Evolutionary conservation across 768 basidiomycete genomes (phyloP).

Genomic region (Trametes sanguinea): DNA sequence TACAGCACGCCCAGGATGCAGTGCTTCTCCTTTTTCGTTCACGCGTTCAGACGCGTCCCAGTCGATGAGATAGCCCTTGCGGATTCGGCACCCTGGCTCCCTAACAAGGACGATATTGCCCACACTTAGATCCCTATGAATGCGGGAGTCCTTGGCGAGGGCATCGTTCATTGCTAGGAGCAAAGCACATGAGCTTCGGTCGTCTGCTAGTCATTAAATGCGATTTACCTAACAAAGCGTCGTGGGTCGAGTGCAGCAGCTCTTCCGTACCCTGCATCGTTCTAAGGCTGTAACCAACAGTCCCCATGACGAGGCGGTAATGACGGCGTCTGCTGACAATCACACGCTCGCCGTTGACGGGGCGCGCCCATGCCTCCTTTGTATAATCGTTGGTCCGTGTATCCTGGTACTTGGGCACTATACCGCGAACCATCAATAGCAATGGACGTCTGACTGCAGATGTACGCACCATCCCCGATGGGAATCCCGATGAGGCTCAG

Average conservation of each 20-base stretch:
- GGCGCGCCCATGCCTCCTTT: neutral
- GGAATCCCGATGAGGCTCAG: too few species aligned
- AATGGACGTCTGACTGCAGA: too few species aligned
- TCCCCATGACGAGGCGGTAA: neutral
- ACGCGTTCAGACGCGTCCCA: constrained; percentile 7
- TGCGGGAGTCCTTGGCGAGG: neutral
- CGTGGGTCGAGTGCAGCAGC: neutral
- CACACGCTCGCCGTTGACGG: neutral
- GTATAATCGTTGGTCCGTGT: neutral
- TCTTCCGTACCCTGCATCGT: constrained; percentile 8
- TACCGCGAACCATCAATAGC: neutral
- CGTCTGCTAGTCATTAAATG: too few species aligned
- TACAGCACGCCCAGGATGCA: neutral
- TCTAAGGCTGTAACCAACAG: neutral
- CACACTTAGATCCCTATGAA: constrained; percentile 10
- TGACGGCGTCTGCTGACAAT: neutral
- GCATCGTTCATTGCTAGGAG: constrained; percentile 12
- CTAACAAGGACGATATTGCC: constrained; percentile 9
- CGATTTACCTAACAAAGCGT: constrained; percentile 1
- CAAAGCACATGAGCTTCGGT: too few species aligned
- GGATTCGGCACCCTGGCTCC: neutral
- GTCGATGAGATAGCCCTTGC: constrained; percentile 10
- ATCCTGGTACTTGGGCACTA: neutral
- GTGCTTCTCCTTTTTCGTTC: neutral
- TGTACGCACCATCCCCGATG: too few species aligned